A percentile compares a stretch with the other conserved stretches of the same genome.
phyloP scores from a whole-genome alignment of 257 asterid genomes.

The Solanum pennellii region DNA sequence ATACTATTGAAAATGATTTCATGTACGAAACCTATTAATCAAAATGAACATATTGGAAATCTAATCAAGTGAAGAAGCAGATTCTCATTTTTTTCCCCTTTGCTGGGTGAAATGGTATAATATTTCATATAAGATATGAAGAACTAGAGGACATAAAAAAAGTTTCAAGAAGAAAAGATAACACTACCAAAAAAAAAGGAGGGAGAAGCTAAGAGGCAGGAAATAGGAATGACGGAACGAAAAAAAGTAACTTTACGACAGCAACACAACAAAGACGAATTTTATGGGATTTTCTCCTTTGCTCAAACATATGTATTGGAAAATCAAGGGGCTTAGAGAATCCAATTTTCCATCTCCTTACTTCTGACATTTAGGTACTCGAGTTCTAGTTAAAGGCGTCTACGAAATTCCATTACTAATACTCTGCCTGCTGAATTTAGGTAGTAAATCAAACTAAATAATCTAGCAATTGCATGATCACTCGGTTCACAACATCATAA shows the following conservation, averaged over 20 bases:
- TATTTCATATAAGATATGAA: neutral
- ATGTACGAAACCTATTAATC: neutral
- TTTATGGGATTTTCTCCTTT: neutral
- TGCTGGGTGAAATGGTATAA: too few relatives aligned
- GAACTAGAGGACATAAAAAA: neutral
- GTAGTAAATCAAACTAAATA: neutral
- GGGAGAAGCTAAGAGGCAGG: neutral
- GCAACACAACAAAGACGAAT: neutral
- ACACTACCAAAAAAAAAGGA: neutral
- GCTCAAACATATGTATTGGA: neutral
- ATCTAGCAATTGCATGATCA: neutral
- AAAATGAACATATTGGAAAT: neutral
- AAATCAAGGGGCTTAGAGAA: neutral
- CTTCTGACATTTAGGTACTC: neutral
- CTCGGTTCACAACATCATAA: neutral
- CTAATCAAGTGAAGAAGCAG: too few relatives aligned
- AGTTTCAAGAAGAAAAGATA: neutral
- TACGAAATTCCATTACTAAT: neutral
- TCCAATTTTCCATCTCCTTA: neutral
- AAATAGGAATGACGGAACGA: neutral
- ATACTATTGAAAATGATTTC: neutral
- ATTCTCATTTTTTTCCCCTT: too few relatives aligned
- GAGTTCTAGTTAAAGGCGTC: neutral
- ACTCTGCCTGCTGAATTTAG: neutral
- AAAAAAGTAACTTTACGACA: neutral